Evolutionary conservation across 495 filamentous ascomycete species (phyloP), one percentile per base, ranked within the genome.

Genomic region (Aspergillus cristatus): DNA sequence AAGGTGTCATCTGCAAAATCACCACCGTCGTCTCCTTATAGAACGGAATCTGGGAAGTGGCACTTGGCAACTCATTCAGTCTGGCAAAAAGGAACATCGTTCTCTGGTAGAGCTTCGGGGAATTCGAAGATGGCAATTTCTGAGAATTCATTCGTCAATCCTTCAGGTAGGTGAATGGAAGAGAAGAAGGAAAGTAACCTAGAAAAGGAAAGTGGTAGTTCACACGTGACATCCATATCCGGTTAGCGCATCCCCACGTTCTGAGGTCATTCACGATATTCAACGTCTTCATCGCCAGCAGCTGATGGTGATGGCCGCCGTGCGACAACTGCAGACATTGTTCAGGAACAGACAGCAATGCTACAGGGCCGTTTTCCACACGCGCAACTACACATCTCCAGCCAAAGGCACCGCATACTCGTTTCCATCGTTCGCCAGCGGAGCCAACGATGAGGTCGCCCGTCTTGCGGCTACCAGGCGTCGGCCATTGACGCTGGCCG

Each of bases 401-500:
- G 35, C 0, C 29, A 38, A 34, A 39, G 20, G 8, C 20, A 24
- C 20, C 20, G 20, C 20, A 8, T 24, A 24, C 8, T 8, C 20
- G 4, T 24, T 4, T 26, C 51, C 54, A 15, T 29, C 57, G 4
- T 49, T 53, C 31, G 39, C 54, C 10, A 58, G 60, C 37, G 71
- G 73, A 14, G 70, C 71, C 12, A 72, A 84, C 51, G 79, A 86
- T 46, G 79, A 88, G 50, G 81, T 96, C 40, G 72, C 82, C 22
- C 70, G 69, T 30, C 74, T 96, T 26, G 86, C 89, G 28, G 76
- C 78, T 25, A 79, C 81, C 54, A 81, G 82, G 18, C 70, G 93
- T 28, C 85, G 90, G 45, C 74, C 78, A 7, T 68, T 98, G 54
- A 90, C 83, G 14, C 70, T 98, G 13, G 79, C 83, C 32, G 90